phyloP scores from a whole-genome alignment of 768 basidiomycete genomes.

The Daedaleopsis sinensis region DNA sequence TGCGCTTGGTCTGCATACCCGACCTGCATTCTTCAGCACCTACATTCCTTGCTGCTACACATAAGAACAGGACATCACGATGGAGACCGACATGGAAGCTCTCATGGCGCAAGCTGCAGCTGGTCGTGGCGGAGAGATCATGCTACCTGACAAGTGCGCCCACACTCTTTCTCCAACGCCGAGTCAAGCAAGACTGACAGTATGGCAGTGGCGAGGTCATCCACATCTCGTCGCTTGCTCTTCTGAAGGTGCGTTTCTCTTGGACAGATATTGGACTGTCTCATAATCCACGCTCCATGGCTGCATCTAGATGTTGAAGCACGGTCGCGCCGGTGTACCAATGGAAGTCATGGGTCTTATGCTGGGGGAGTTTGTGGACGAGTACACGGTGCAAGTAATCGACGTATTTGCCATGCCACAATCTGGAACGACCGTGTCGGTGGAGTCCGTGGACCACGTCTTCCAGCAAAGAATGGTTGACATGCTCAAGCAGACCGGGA shows the following conservation, averaged over 20 bases:
- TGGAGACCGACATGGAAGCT: slow-evolving; percentile 36
- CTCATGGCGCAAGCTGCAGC: slow-evolving; percentile 37
- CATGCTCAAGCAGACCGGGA: slow-evolving; percentile 98
- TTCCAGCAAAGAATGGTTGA: slow-evolving; percentile 99
- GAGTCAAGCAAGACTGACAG: slow-evolving; percentile 15
- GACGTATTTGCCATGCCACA: slow-evolving; percentile 99
- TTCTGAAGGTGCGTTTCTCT: slow-evolving; percentile 78
- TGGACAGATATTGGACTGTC: too few species aligned
- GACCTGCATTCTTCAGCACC: slow-evolving; percentile 4
- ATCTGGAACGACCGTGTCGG: slow-evolving; percentile 94
- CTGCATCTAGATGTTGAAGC: slow-evolving; percentile 88
- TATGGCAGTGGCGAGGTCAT: slow-evolving; percentile 82
- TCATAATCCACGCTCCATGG: too few species aligned
- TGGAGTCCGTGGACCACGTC: slow-evolving; percentile 98
- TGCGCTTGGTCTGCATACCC: background rate
- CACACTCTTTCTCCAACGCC: background rate
- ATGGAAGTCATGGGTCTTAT: slow-evolving; percentile 99
- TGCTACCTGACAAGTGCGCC: slow-evolving; percentile 76
- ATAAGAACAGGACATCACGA: slow-evolving; percentile 8
- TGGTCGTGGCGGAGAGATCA: slow-evolving; percentile 39
- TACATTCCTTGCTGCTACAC: background rate
- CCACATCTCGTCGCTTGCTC: slow-evolving; percentile 95
- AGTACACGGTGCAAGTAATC: slow-evolving; percentile 91
- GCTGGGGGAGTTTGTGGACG: slow-evolving; percentile 98
- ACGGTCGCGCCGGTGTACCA: slow-evolving; percentile 97